Conservation (phyloP, 805 yeast species). For the Metschnikowia aberdeeniae region DNA sequence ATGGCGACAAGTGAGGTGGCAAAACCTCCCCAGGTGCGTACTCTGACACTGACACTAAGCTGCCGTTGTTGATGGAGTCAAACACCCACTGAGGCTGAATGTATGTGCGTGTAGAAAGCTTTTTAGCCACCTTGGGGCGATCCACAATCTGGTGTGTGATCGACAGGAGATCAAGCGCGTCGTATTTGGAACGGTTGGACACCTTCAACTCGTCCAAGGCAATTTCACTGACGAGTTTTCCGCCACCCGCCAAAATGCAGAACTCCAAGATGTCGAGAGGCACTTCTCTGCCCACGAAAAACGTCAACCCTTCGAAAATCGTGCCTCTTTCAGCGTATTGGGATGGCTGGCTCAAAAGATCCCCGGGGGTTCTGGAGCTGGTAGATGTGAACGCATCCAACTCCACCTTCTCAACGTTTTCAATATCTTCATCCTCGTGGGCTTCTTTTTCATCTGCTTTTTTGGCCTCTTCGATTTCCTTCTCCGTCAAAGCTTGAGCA, state of each 20-base stretch:
- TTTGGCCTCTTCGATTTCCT: conserved; percentile 48
- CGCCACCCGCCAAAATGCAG: conserved; percentile 81
- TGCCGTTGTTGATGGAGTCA: conserved; percentile 78
- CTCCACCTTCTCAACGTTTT: conserved; percentile 19
- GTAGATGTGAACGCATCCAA: conserved; percentile 71
- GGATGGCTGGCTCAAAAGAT: conserved; percentile 64
- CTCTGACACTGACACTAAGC: conserved; percentile 67
- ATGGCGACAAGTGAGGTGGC: conserved; percentile 97
- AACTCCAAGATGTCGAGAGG: conserved; percentile 89
- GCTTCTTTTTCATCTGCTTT: conserved; percentile 47
- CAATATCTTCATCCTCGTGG: conserved; percentile 25
- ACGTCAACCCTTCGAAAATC: conserved; percentile 70
- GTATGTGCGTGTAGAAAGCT: conserved; percentile 88
- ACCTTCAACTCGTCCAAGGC: conserved; percentile 71
- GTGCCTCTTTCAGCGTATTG: conserved; percentile 51
- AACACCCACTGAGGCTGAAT: conserved; percentile 98
- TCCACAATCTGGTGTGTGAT: conserved; percentile 94
- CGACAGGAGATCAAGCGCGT: conserved; percentile 54
- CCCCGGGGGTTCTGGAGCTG: conserved; percentile 58
- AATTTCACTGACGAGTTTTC: conserved; percentile 78
- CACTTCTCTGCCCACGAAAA: conserved; percentile 92
- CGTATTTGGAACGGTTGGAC: conserved; percentile 41
- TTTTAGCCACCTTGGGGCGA: conserved; percentile 74
- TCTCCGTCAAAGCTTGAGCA: conserved; percentile 36
- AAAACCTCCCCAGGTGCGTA: conserved; percentile 93